phyloP scores from a whole-genome alignment of 1,284 basidiomycete species.

The Melampsora americana region DNA sequence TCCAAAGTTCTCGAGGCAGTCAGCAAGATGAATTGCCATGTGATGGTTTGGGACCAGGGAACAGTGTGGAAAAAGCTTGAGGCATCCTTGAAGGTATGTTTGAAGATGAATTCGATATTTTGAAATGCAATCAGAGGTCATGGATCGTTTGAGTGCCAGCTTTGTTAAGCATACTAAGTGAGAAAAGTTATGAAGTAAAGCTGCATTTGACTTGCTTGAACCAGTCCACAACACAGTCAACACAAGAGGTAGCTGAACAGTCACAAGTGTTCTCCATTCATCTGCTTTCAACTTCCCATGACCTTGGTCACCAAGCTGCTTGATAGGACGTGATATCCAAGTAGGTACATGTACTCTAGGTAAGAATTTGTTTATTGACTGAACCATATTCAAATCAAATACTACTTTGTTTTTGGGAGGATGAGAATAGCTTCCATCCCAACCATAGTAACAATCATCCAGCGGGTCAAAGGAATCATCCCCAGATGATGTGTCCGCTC shows the following conservation, averaged over 20 bases:
- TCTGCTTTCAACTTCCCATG: constrained; percentile 42
- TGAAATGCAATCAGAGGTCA: constrained; percentile 5
- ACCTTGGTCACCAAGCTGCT: constrained; percentile 18
- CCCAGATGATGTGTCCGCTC: background rate
- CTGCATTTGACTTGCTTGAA: background rate
- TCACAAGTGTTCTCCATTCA: constrained; percentile 37
- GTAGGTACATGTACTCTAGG: constrained; percentile 7
- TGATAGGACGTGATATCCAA: constrained; percentile 19
- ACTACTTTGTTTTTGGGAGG: background rate
- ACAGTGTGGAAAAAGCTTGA: background rate
- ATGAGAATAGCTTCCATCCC: constrained; percentile 3
- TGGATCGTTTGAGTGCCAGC: constrained; percentile 17
- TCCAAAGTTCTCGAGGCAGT: constrained; percentile 32
- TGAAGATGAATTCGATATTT: constrained; percentile 9
- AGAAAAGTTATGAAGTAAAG: constrained; percentile 16
- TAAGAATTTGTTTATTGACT: constrained; percentile 17
- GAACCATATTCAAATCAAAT: constrained; percentile 1
- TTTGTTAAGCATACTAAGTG: constrained; percentile 25
- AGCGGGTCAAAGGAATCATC: constrained; percentile 15
- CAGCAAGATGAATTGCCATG: constrained; percentile 36
- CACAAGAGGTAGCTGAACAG: constrained; percentile 17
- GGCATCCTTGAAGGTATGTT: constrained; percentile 17
- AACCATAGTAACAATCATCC: constrained; percentile 12
- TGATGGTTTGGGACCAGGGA: constrained; percentile 34
- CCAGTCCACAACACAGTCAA: constrained; percentile 21